phyloP scores from a whole-genome alignment of 1,284 basidiomycete genomes.

The Cryptococcus sp. region DNA sequence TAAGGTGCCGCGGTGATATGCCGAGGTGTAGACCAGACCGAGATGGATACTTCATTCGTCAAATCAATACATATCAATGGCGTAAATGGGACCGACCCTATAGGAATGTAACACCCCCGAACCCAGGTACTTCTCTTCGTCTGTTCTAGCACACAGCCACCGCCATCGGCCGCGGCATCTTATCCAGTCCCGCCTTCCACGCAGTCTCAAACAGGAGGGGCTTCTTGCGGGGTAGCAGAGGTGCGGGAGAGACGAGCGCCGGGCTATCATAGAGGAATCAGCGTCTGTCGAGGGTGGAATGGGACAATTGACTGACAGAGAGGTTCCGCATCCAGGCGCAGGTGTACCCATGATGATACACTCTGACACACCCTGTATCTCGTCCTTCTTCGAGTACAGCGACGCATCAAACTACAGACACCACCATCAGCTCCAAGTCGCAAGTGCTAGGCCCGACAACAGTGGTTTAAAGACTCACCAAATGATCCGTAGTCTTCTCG shows the following conservation, averaged over 20 bases:
- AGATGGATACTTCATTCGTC: not conserved
- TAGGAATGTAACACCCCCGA: not conserved
- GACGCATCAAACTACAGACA: conserved; percentile 77
- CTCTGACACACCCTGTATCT: conserved; percentile 93
- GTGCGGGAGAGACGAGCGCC: conserved; percentile 58
- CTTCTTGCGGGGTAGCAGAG: conserved; percentile 57
- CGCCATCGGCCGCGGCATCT: not conserved
- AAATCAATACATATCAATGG: not conserved
- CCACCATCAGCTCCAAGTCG: conserved; percentile 8
- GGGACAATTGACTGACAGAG: conserved; percentile 61
- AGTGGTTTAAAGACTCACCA: conserved; percentile 51
- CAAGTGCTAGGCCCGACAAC: not conserved
- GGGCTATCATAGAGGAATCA: conserved; percentile 51
- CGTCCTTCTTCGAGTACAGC: conserved; percentile 91
- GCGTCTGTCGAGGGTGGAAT: not conserved
- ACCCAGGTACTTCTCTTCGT: not conserved
- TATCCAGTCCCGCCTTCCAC: conserved; percentile 33
- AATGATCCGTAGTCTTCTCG: conserved; percentile 98
- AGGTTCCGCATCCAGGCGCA: conserved; percentile 92
- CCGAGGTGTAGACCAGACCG: not conserved
- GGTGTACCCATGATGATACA: conserved; percentile 99
- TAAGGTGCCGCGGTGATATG: not conserved
- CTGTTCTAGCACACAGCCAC: conserved; percentile 2
- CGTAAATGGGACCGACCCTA: not conserved
- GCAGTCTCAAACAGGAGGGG: conserved; percentile 60